phyloP scores from a whole-genome alignment of 495 filamentous ascomycete genomes.

The Parathielavia hyrcaniae region DNA sequence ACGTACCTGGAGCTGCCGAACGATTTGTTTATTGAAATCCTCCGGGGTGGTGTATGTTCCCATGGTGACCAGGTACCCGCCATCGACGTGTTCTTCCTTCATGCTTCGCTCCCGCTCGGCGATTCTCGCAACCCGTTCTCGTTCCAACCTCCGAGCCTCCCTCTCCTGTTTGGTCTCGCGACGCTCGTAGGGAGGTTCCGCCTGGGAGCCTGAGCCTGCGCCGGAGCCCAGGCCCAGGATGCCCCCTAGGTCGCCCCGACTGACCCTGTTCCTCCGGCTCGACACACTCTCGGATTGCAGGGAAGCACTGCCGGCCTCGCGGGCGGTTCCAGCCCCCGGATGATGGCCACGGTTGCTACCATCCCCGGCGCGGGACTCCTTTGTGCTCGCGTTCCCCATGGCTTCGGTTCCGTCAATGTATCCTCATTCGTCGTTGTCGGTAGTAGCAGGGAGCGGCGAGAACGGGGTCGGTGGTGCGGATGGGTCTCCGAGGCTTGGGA shows the following conservation, averaged over 20 bases:
- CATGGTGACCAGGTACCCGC: constrained; percentile 89
- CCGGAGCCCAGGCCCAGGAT: constrained; percentile 22
- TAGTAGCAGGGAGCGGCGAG: neutral
- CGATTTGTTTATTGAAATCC: constrained; percentile 85
- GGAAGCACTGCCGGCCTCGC: constrained; percentile 21
- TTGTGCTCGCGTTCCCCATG: constrained; percentile 34
- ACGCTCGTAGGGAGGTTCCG: constrained; percentile 44
- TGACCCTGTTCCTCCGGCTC: constrained; percentile 26
- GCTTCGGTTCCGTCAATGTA: constrained; percentile 6
- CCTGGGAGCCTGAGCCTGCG: constrained; percentile 24
- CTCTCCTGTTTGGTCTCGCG: constrained; percentile 87
- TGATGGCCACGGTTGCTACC: constrained; percentile 24
- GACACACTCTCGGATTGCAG: constrained; percentile 23
- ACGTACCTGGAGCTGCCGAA: constrained; percentile 85
- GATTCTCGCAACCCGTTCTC: constrained; percentile 62
- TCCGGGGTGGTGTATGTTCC: constrained; percentile 87
- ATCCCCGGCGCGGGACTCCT: constrained; percentile 30
- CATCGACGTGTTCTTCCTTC: constrained; percentile 88
- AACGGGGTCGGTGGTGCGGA: neutral
- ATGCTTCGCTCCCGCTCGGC: constrained; percentile 90
- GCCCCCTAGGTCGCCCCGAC: constrained; percentile 26
- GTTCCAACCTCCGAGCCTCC: constrained; percentile 77
- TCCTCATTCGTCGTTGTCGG: constrained; percentile 14
- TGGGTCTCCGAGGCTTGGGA: neutral
- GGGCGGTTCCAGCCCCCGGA: constrained; percentile 2